Percentiles rank a stretch among this genome's conserved stretches.
Evolutionary conservation across 129 eudicot genomes (phyloP).

Genomic region (Flaveria sonorensis): DNA sequence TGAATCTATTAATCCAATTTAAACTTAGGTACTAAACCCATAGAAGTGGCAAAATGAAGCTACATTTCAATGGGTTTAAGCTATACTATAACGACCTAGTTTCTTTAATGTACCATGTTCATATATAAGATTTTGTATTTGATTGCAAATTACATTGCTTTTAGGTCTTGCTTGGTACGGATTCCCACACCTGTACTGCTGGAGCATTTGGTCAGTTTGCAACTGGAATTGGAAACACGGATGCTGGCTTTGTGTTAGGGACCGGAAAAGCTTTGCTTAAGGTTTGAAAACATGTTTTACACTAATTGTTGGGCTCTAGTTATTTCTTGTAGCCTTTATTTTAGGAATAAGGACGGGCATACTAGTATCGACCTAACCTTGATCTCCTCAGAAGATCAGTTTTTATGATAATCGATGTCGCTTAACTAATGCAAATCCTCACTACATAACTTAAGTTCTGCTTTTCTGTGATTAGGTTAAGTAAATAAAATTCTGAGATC

Average conservation of each 20-base stretch:
- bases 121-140: background rate
- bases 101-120: background rate
- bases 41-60: background rate
- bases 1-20: background rate
- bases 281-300: slow-evolving; percentile 47
- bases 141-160: background rate
- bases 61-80: background rate
- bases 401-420: background rate
- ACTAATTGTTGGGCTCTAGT: slow-evolving; percentile 1
- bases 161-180: slow-evolving; percentile 94
- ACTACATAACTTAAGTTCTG: background rate
- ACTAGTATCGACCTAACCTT: background rate
- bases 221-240: slow-evolving; percentile 92
- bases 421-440: background rate
- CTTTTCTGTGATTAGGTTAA: background rate
- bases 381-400: background rate
- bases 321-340: slow-evolving; percentile 14
- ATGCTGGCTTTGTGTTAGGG: slow-evolving; percentile 95
- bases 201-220: slow-evolving; percentile 99
- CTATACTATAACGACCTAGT: background rate
- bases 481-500: background rate
- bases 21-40: background rate
- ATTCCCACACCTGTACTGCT: slow-evolving; percentile 98
- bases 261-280: slow-evolving; percentile 95
- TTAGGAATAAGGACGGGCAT: background rate